phyloP scores from a whole-genome alignment of 2,329 filamentous ascomycete species.

The Fusarium napiforme region DNA sequence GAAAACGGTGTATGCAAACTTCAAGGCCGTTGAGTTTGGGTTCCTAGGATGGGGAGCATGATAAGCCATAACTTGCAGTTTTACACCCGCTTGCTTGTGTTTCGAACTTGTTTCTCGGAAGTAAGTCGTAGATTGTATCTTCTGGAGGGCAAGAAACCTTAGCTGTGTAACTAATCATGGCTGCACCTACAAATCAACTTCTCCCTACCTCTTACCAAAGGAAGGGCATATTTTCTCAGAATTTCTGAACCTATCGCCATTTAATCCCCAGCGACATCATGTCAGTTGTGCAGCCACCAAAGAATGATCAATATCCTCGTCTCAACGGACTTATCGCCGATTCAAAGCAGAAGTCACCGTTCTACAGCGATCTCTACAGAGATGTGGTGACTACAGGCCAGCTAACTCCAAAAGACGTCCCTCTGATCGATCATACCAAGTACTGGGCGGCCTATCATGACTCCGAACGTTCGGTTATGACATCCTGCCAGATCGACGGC shows the following conservation, averaged over 20 bases:
- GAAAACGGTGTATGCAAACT: background rate
- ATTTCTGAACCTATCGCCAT: fast-evolving
- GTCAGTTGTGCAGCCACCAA: background rate
- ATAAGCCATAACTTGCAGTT: background rate
- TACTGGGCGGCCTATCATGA: background rate
- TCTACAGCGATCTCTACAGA: background rate
- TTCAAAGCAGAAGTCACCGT: background rate
- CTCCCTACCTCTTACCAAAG: fast-evolving
- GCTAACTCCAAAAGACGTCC: background rate
- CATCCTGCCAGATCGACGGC: background rate
- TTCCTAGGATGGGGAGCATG: background rate
- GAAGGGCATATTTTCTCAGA: fast-evolving
- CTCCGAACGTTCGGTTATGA: background rate
- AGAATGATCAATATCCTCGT: background rate
- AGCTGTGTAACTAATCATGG: too few species aligned
- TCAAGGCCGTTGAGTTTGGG: background rate
- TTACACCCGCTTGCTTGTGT: too few species aligned
- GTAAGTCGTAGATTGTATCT: background rate
- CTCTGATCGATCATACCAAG: background rate
- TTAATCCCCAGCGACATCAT: fast-evolving
- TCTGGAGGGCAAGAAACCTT: too few species aligned
- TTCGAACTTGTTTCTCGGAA: background rate
- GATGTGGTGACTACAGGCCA: too few species aligned
- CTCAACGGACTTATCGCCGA: background rate
- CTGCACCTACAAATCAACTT: background rate